Conservation (phyloP, 352 stramenopile genomes). For the Phytophthora pini region DNA sequence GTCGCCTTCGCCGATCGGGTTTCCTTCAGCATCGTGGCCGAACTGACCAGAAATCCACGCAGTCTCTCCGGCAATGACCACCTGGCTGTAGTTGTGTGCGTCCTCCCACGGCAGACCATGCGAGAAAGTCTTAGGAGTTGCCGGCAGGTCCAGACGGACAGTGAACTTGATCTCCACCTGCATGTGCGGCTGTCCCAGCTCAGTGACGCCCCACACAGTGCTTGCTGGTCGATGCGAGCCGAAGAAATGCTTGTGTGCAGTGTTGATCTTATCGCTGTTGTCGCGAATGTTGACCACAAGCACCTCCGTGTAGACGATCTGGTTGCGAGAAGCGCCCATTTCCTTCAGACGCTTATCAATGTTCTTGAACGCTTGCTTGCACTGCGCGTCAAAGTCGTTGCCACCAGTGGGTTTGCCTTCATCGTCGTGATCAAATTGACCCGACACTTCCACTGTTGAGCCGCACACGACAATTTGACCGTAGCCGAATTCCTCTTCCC, state of each 20-base stretch:
- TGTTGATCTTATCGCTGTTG: constrained; percentile 5
- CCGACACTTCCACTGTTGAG: constrained; percentile 8
- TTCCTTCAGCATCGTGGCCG: constrained; percentile 4
- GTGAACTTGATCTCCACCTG: constrained; percentile 12
- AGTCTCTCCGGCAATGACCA: constrained; percentile 7
- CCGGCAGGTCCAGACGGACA: constrained; percentile 4
- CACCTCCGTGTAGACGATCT: constrained; percentile 7
- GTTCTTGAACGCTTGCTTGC: constrained; percentile 5
- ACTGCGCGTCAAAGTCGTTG: constrained; percentile 7
- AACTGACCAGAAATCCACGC: constrained; percentile 13
- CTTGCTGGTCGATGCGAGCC: background rate
- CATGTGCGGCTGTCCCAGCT: constrained; percentile 1
- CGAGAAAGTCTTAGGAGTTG: constrained; percentile 2
- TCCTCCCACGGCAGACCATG: constrained; percentile 5
- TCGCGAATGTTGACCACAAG: constrained; percentile 6
- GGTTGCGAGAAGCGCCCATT: constrained; percentile 2
- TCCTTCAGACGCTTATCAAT: constrained; percentile 6
- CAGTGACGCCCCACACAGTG: constrained; percentile 1
- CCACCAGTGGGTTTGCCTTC: constrained; percentile 5
- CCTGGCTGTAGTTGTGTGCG: constrained; percentile 4
- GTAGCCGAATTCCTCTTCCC: constrained; percentile 9
- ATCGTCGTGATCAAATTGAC: constrained; percentile 3
- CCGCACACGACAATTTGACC: constrained; percentile 3
- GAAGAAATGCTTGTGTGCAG: constrained; percentile 10
- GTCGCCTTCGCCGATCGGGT: background rate